Evolutionary conservation across 75 land plant species (phyloP).

Genomic region (Azolla pinnata): DNA sequence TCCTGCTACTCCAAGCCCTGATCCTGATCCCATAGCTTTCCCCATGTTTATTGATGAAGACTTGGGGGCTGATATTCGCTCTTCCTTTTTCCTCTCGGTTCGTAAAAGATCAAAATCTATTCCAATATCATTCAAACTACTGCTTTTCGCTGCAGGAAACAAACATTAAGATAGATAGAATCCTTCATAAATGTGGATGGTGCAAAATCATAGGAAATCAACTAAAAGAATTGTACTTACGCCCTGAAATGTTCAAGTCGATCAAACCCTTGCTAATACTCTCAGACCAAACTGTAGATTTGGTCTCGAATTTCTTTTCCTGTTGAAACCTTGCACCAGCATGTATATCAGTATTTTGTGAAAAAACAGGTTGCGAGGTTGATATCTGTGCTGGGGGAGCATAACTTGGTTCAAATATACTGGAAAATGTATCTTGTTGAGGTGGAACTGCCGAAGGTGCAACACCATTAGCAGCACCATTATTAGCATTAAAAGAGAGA

Average conservation of each 20-base stretch:
- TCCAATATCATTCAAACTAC: conserved; percentile 82
- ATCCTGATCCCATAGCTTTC: conserved; percentile 95
- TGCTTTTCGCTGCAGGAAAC: conserved; percentile 65
- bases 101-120: conserved; percentile 77
- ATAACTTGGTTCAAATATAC: too few relatives aligned
- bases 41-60: conserved; percentile 58
- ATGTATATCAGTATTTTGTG: too few relatives aligned
- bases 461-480: too few relatives aligned
- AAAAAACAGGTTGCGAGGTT: conserved; percentile 2
- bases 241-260: conserved; percentile 87
- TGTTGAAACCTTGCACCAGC: conserved; percentile 20
- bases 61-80: conserved; percentile 23
- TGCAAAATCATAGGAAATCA: conserved; percentile 5
- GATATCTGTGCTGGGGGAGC: conserved; percentile 2
- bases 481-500: neutral
- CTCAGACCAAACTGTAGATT: conserved; percentile 96
- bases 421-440: too few relatives aligned
- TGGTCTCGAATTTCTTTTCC: conserved; percentile 60
- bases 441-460: neutral
- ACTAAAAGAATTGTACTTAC: conserved; percentile 31
- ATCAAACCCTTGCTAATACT: conserved; percentile 84
- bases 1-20: conserved; percentile 87
- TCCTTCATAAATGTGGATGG: too few relatives aligned
- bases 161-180: too few relatives aligned
- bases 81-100: conserved; percentile 46